Evolutionary conservation across 1,139 yeast genomes (phyloP).

Genomic region (Geotrichum bryndzae): DNA sequence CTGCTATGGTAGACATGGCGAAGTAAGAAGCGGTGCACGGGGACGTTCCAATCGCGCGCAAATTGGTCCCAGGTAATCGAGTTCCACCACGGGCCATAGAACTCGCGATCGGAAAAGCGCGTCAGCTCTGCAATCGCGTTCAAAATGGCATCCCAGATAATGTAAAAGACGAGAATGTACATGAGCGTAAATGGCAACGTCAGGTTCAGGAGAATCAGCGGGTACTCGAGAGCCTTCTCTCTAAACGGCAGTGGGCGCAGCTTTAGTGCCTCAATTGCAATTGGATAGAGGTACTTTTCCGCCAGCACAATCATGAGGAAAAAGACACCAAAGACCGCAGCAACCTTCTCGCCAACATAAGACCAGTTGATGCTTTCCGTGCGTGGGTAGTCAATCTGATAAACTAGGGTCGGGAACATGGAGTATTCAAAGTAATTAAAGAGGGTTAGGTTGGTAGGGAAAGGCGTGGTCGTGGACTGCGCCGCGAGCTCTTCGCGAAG

Average conservation of each 20-base stretch:
- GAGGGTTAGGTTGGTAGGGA: constrained; percentile 68
- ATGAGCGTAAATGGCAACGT: constrained; percentile 62
- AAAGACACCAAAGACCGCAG: constrained; percentile 83
- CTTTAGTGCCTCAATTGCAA: constrained; percentile 54
- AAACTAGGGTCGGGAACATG: constrained; percentile 86
- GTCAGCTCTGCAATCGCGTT: constrained; percentile 87
- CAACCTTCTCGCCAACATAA: constrained; percentile 62
- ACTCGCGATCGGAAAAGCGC: constrained; percentile 79
- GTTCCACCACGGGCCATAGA: constrained; percentile 98
- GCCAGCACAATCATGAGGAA: constrained; percentile 77
- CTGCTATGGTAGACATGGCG: constrained; percentile 94
- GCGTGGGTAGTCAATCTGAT: constrained; percentile 64
- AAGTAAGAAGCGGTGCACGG: constrained; percentile 84
- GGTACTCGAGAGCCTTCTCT: constrained; percentile 49
- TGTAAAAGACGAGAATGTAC: constrained; percentile 72
- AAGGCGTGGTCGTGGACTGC: constrained; percentile 37
- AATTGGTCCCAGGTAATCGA: constrained; percentile 91
- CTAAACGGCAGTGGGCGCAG: constrained; percentile 45
- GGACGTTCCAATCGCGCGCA: constrained; percentile 90
- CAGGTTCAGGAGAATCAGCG: constrained; percentile 61
- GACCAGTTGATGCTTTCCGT: constrained; percentile 61
- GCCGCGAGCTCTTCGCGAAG: constrained; percentile 27
- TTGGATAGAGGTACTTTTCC: constrained; percentile 71
- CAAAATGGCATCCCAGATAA: constrained; percentile 91
- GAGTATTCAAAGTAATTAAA: constrained; percentile 66